These are phyloP conservation scores for Dimocarpus longan DNA, from an alignment of 345 rosid genomes.

Conservation along the genomic window DNA sequence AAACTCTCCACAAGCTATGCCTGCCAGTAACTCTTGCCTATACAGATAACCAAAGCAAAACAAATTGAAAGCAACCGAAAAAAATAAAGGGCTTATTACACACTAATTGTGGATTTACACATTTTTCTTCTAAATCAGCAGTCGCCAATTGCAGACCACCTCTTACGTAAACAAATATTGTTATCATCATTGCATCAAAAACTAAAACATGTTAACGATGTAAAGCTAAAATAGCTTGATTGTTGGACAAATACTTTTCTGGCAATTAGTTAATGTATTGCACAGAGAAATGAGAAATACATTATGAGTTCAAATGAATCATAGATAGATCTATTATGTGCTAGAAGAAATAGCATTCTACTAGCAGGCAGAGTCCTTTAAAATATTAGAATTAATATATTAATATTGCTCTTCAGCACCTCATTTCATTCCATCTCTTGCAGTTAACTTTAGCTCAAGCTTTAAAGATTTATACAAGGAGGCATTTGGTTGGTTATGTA, in stretches of 20 bases:
- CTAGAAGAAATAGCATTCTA: neutral
- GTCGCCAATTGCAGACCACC: neutral
- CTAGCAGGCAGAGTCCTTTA: neutral
- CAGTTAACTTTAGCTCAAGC: neutral
- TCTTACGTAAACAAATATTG: neutral
- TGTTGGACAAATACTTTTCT: neutral
- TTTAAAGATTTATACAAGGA: neutral
- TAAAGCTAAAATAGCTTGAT: neutral
- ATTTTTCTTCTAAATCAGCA: neutral
- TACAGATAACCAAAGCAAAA: slow-evolving; percentile 25
- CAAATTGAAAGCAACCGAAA: slow-evolving; percentile 9
- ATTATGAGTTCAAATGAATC: neutral
- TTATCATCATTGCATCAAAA: slow-evolving; percentile 3
- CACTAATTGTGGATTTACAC: neutral
- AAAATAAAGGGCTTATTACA: slow-evolving; percentile 1
- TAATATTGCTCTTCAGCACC: neutral
- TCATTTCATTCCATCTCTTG: neutral
- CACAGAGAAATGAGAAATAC: slow-evolving; percentile 1
- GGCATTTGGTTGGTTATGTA: neutral
- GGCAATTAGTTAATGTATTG: neutral
- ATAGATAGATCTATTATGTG: neutral
- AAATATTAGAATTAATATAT: too few species aligned
- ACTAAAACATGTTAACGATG: neutral
- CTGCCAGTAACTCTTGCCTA: slow-evolving; percentile 87
- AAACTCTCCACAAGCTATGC: slow-evolving; percentile 79